phyloP scores from a whole-genome alignment of 1,284 basidiomycete species.

The Rhodotorula sp. region DNA sequence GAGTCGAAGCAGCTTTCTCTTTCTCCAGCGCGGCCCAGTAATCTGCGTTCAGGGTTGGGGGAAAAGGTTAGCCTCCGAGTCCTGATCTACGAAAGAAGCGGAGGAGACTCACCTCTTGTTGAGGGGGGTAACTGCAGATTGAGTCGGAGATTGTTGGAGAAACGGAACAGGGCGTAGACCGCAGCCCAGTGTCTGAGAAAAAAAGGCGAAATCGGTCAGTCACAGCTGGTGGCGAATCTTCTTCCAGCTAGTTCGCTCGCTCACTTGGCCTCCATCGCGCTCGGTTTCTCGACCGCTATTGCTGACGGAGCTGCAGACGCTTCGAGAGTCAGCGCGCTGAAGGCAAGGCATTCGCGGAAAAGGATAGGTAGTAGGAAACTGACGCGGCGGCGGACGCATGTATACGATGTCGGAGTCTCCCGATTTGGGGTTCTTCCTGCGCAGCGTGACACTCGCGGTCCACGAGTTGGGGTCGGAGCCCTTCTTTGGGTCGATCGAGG shows the following conservation, averaged over 20 bases:
- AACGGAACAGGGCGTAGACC: conserved; percentile 79
- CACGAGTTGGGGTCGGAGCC: conserved; percentile 53
- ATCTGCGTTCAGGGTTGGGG: conserved; percentile 49
- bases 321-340: background rate
- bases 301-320: conserved; percentile 55
- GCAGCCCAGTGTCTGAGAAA: conserved; percentile 71
- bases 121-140: conserved; percentile 70
- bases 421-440: conserved; percentile 62
- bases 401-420: conserved; percentile 66
- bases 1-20: conserved; percentile 56
- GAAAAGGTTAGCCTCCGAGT: background rate
- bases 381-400: conserved; percentile 60
- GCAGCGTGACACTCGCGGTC: conserved; percentile 63
- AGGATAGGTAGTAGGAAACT: background rate
- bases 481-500: conserved; percentile 67
- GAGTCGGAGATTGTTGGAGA: conserved; percentile 74
- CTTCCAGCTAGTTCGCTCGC: too few relatives aligned
- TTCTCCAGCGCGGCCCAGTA: conserved; percentile 80
- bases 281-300: conserved; percentile 50
- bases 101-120: conserved; percentile 20
- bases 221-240: too few relatives aligned
- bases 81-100: too few relatives aligned
- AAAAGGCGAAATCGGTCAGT: background rate
- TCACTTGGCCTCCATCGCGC: conserved; percentile 64
- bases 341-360: background rate